Conservation (phyloP, 2,329 filamentous ascomycete species). For the Lecanicillium sp. region DNA sequence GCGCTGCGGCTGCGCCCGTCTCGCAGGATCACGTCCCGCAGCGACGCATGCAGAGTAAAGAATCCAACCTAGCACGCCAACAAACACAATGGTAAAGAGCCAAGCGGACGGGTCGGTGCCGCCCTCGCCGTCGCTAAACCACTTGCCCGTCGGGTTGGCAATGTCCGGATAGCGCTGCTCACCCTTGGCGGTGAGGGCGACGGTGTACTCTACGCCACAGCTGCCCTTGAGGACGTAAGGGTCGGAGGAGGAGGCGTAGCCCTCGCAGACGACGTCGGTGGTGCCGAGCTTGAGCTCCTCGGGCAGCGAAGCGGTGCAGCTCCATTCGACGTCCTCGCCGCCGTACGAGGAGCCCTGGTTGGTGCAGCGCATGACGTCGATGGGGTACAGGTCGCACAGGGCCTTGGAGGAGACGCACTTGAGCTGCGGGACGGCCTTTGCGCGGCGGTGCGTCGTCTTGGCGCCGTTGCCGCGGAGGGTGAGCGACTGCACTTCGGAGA, state of each 20-base stretch:
- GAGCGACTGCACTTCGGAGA: constrained; percentile 62
- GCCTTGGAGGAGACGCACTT: constrained; percentile 61
- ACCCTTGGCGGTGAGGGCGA: constrained; percentile 70
- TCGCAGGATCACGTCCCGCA: constrained; percentile 10
- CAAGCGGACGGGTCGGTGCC: constrained; percentile 27
- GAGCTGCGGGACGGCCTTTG: constrained; percentile 69
- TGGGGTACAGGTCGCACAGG: constrained; percentile 60
- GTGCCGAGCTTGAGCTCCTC: constrained; percentile 62
- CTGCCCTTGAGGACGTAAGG: constrained; percentile 84
- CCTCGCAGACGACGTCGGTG: constrained; percentile 90
- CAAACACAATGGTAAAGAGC: constrained; percentile 56
- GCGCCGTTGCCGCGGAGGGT: constrained; percentile 61
- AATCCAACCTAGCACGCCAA: constrained; percentile 54
- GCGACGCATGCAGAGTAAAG: constrained; percentile 43
- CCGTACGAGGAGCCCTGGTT: constrained; percentile 79
- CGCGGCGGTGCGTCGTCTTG: constrained; percentile 68
- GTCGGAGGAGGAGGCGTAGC: constrained; percentile 70
- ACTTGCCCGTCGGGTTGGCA: constrained; percentile 25
- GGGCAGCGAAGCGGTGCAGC: constrained; percentile 61
- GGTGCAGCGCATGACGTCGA: constrained; percentile 82
- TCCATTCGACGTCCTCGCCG: constrained; percentile 80
- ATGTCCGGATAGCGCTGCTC: constrained; percentile 60
- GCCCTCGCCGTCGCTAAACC: constrained; percentile 23
- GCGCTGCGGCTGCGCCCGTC: constrained; percentile 25
- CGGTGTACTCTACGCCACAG: constrained; percentile 83